Conservation (phyloP, 495 filamentous ascomycete species). For the Tetracladium marchalianum region DNA sequence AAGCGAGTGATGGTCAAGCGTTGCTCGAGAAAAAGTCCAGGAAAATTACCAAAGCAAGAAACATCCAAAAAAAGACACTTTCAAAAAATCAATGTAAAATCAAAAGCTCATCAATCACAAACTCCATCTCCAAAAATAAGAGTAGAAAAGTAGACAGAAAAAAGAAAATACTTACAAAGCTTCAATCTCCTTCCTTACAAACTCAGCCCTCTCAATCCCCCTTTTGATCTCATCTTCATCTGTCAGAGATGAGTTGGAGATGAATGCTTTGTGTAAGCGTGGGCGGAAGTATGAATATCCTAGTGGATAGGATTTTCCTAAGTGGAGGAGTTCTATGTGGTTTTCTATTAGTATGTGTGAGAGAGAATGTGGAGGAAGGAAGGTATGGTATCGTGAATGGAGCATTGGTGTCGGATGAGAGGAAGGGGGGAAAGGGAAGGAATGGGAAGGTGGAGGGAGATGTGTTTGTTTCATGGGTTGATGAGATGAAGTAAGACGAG, state of each 20-base stretch:
- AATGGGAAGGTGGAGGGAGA: neutral
- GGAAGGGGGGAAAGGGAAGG: neutral
- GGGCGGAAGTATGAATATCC: slow-evolving; percentile 78
- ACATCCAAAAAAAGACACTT: too few species aligned
- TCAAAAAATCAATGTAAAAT: too few species aligned
- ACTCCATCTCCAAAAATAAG: too few species aligned
- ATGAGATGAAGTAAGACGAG: too few species aligned
- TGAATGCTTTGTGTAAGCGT: slow-evolving; percentile 77
- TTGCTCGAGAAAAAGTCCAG: too few species aligned
- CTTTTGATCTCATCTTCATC: slow-evolving; percentile 67
- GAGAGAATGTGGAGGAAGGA: neutral
- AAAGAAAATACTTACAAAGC: slow-evolving; percentile 57
- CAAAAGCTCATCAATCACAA: too few species aligned
- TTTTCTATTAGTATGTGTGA: neutral
- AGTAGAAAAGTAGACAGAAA: neutral
- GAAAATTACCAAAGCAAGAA: too few species aligned
- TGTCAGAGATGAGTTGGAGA: slow-evolving; percentile 54
- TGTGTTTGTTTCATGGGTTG: too few species aligned
- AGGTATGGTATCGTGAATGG: neutral
- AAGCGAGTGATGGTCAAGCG: too few species aligned
- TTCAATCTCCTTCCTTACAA: slow-evolving; percentile 91
- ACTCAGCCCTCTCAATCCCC: slow-evolving; percentile 70
- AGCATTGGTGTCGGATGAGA: neutral
- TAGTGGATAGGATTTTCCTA: slow-evolving; percentile 80
- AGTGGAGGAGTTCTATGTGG: slow-evolving; percentile 66